Percentiles rank a stretch among this genome's conserved stretches.
Conservation (phyloP, 2,329 filamentous ascomycete genomes). For the Xylariaceae sp. region DNA sequence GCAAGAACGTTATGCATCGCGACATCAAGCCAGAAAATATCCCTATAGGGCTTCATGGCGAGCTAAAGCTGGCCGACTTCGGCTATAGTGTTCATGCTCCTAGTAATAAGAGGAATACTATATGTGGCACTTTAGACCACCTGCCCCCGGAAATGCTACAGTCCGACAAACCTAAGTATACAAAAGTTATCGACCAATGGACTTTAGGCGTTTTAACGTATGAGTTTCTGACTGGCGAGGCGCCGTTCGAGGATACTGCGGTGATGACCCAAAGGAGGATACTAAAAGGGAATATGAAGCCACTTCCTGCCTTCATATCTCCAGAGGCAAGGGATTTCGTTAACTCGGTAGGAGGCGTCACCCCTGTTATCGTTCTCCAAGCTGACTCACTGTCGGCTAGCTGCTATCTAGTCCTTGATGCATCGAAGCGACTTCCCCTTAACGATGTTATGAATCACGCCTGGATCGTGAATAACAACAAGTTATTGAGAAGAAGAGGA, state of each 20-base stretch:
- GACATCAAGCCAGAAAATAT: conserved; percentile 98
- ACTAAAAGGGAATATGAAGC: conserved; percentile 85
- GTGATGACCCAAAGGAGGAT: conserved; percentile 91
- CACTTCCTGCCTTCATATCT: conserved; percentile 75
- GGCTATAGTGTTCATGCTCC: conserved; percentile 97
- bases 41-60: conserved; percentile 86
- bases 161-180: conserved; percentile 75
- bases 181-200: conserved; percentile 94
- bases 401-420: conserved; percentile 85
- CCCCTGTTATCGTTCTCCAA: conserved; percentile 8
- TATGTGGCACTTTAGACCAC: conserved; percentile 98
- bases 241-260: conserved; percentile 93
- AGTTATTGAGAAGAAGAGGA: conserved; percentile 34
- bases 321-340: conserved; percentile 83
- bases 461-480: conserved; percentile 95
- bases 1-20: conserved; percentile 92
- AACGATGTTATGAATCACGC: conserved; percentile 85
- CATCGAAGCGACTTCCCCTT: conserved; percentile 83
- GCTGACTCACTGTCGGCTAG: conserved; percentile 39
- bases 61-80: conserved; percentile 97
- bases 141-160: conserved; percentile 95
- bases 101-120: conserved; percentile 84
- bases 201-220: conserved; percentile 91
- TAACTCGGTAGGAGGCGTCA: conserved; percentile 62
- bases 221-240: conserved; percentile 90